Percentiles rank a stretch among this genome's conserved stretches.
Evolutionary conservation across 179 eudicot genomes (phyloP).

Genomic region (Corrigiola litoralis): DNA sequence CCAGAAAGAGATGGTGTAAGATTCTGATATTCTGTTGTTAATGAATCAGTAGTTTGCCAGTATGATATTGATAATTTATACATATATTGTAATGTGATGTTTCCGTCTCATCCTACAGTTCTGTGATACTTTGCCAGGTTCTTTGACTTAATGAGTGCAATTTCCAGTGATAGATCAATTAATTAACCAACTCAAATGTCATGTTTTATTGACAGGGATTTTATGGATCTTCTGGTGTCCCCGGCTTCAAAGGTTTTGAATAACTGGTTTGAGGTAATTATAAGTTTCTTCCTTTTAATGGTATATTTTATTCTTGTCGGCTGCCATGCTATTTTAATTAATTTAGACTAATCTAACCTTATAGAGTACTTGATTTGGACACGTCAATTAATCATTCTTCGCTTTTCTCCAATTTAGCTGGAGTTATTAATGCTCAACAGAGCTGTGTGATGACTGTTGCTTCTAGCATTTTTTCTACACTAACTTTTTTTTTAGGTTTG

Average conservation of each 20-base stretch:
- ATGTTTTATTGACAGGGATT: conserved; percentile 54
- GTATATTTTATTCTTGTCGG: not conserved
- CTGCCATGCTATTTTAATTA: not conserved
- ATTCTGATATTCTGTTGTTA: conserved; percentile 2
- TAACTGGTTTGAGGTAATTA: conserved; percentile 95
- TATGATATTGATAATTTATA: too few relatives aligned
- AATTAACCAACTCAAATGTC: too few relatives aligned
- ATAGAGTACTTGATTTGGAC: not conserved
- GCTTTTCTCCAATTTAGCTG: not conserved
- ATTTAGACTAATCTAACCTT: not conserved
- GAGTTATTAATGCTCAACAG: not conserved
- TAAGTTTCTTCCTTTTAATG: conserved; percentile 2
- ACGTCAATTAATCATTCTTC: not conserved
- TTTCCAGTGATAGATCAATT: too few relatives aligned
- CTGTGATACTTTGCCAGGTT: too few relatives aligned
- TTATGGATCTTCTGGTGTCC: conserved; percentile 83
- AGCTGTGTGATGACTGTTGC: not conserved
- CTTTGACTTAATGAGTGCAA: not conserved
- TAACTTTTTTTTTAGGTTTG: too few relatives aligned
- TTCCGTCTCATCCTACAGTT: not conserved
- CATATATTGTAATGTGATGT: too few relatives aligned
- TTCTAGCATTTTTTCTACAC: not conserved
- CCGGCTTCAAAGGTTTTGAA: conserved; percentile 96
- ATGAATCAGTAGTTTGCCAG: not conserved
- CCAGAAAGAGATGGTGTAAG: conserved; percentile 90